phyloP scores from a whole-genome alignment of 2,329 filamentous ascomycete species.

The Fusarium torulosum region DNA sequence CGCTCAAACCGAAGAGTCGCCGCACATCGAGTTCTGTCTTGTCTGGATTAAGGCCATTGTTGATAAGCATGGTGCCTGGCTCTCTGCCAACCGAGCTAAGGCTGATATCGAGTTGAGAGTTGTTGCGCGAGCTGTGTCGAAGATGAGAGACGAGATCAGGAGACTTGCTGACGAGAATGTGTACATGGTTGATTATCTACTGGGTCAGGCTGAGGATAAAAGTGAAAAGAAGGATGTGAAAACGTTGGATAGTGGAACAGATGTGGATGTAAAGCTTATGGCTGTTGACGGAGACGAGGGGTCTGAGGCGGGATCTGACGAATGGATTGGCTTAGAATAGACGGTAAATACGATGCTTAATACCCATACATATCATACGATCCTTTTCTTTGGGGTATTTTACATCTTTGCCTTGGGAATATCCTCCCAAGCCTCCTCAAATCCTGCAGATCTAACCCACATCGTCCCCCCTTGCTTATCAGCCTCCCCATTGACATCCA shows the following conservation, averaged over 20 bases:
- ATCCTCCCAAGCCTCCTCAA: conserved; percentile 73
- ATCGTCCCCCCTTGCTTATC: conserved; percentile 50
- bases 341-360: conserved; percentile 43
- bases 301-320: conserved; percentile 56
- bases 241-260: conserved; percentile 35
- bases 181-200: conserved; percentile 88
- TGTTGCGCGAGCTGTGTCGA: conserved; percentile 82
- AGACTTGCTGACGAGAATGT: conserved; percentile 87
- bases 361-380: conserved; percentile 42
- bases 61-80: conserved; percentile 84
- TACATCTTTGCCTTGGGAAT: conserved; percentile 46
- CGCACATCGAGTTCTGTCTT: conserved; percentile 94
- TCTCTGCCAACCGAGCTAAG: conserved; percentile 83
- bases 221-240: conserved; percentile 44
- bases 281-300: conserved; percentile 51
- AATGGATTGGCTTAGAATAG: conserved; percentile 65
- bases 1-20: conserved; percentile 86
- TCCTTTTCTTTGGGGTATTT: conserved; percentile 4
- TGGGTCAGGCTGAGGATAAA: conserved; percentile 61
- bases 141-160: conserved; percentile 85
- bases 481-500: conserved; percentile 70
- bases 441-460: conserved; percentile 74
- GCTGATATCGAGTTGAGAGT: conserved; percentile 87
- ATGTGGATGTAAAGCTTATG: conserved; percentile 50
- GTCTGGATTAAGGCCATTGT: conserved; percentile 90